Percentiles rank a stretch among this genome's conserved stretches.
Evolutionary conservation across 2,329 filamentous ascomycete genomes (phyloP).

Genomic region (Hymenoscyphus fraxineus): DNA sequence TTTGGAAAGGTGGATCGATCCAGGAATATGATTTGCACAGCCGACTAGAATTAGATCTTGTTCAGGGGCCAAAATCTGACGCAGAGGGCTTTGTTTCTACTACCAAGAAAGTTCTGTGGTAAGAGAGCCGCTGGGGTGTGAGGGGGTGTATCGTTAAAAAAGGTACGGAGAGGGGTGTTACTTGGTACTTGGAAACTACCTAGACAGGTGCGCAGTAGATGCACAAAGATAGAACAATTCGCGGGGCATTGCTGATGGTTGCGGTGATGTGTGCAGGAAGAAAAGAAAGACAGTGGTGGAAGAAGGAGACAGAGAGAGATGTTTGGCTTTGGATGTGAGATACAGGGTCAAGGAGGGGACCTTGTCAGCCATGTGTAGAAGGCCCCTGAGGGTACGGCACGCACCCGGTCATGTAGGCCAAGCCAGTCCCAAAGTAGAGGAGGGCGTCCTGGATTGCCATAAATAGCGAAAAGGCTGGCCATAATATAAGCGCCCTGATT

Average conservation of each 20-base stretch:
- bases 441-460: constrained; percentile 1
- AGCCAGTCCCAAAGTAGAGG: constrained; percentile 1
- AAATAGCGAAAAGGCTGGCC: constrained; percentile 1
- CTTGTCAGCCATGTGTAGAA: constrained; percentile 2
- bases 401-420: background rate
- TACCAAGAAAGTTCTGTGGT: constrained; percentile 26
- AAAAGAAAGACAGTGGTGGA: constrained; percentile 17
- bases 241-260: constrained; percentile 33
- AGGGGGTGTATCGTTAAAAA: constrained; percentile 17
- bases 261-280: constrained; percentile 25
- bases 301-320: constrained; percentile 5
- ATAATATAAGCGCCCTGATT: background rate
- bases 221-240: constrained; percentile 34
- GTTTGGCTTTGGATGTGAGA: background rate
- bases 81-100: constrained; percentile 22
- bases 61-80: constrained; percentile 27
- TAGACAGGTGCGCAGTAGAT: constrained; percentile 28
- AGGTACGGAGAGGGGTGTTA: constrained; percentile 16
- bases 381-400: background rate
- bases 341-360: background rate
- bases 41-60: constrained; percentile 31
- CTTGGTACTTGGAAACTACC: constrained; percentile 24
- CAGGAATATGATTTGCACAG: constrained; percentile 31
- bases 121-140: constrained; percentile 14
- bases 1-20: constrained; percentile 28